A percentile compares a stretch with the other conserved stretches of the same genome.
Conservation (phyloP, 2,329 filamentous ascomycete species). For the Cytospora piceicola region DNA sequence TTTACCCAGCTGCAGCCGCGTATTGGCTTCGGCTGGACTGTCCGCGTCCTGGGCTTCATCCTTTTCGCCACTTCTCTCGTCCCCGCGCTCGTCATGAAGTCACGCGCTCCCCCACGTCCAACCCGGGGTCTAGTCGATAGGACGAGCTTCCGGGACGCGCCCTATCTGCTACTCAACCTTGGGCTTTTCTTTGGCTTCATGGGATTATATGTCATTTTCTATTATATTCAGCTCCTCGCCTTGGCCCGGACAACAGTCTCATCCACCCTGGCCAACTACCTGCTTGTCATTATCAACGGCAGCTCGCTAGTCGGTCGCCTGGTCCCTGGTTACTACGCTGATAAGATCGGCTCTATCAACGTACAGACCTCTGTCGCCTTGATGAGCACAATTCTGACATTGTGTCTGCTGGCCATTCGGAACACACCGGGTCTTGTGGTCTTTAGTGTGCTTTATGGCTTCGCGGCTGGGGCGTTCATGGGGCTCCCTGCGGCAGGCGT, state of each 20-base stretch:
- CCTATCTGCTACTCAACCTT: slow-evolving; percentile 43
- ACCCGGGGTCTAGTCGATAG: slow-evolving; percentile 41
- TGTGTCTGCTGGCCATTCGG: slow-evolving; percentile 45
- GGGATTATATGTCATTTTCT: slow-evolving; percentile 52
- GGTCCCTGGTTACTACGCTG: slow-evolving; percentile 49
- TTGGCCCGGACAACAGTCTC: slow-evolving; percentile 45
- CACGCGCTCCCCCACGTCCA: slow-evolving; percentile 38
- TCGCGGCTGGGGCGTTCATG: slow-evolving; percentile 49
- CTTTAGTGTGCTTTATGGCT: slow-evolving; percentile 49
- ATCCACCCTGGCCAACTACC: slow-evolving; percentile 42
- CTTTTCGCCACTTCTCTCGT: slow-evolving; percentile 44
- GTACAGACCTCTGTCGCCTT: slow-evolving; percentile 41
- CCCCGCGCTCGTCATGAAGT: slow-evolving; percentile 44
- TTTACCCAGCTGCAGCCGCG: slow-evolving; percentile 33
- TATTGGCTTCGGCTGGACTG: slow-evolving; percentile 37
- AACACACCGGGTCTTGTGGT: slow-evolving; percentile 43
- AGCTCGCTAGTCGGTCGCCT: slow-evolving; percentile 51
- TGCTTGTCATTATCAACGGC: slow-evolving; percentile 48
- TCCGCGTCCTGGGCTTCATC: slow-evolving; percentile 35
- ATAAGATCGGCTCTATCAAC: slow-evolving; percentile 47
- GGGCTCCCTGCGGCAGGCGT: slow-evolving; percentile 46
- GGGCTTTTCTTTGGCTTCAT: slow-evolving; percentile 47
- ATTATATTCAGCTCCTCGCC: slow-evolving; percentile 48
- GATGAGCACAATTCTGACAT: slow-evolving; percentile 42
- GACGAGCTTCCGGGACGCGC: slow-evolving; percentile 42